phyloP scores from a whole-genome alignment of 2,329 filamentous ascomycete species.

The Colletotrichum lindemuthianum region DNA sequence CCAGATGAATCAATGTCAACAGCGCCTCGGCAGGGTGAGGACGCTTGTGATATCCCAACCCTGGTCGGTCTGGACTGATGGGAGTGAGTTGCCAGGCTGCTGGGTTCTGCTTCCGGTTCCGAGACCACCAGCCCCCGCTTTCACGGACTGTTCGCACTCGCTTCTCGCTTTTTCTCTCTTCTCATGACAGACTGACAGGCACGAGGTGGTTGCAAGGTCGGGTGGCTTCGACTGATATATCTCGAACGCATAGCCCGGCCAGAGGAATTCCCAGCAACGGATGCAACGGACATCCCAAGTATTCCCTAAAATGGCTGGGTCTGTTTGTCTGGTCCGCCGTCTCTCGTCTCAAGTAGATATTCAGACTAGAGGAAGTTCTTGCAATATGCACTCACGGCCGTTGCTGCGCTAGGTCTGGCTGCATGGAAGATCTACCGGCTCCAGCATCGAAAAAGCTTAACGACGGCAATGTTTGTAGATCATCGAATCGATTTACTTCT shows the following conservation, averaged over 20 bases:
- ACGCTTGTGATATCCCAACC: slow-evolving; percentile 4
- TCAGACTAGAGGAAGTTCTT: background rate
- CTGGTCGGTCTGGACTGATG: slow-evolving; percentile 2
- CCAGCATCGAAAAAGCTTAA: slow-evolving; percentile 5
- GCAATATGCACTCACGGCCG: background rate
- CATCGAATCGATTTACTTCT: background rate
- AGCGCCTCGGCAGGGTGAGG: slow-evolving; percentile 4
- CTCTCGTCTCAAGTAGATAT: background rate
- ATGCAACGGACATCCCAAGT: slow-evolving; percentile 10
- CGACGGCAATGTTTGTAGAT: slow-evolving; percentile 10
- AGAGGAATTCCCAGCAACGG: background rate
- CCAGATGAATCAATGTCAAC: background rate
- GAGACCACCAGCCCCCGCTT: background rate
- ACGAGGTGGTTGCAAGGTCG: background rate
- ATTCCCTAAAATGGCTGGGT: slow-evolving; percentile 1
- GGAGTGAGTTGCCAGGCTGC: slow-evolving; percentile 6
- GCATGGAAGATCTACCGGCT: slow-evolving; percentile 9
- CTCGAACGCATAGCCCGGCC: slow-evolving; percentile 11
- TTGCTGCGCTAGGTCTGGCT: too few relatives aligned
- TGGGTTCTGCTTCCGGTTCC: background rate
- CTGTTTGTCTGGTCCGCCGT: background rate
- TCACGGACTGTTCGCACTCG: slow-evolving; percentile 10
- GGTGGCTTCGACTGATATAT: slow-evolving; percentile 12
- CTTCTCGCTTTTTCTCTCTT: background rate
- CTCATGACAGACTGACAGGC: slow-evolving; percentile 3